These are phyloP conservation scores for Cucumis hystrix DNA, from an alignment of 306 rosid species.

Conservation along the genomic window DNA sequence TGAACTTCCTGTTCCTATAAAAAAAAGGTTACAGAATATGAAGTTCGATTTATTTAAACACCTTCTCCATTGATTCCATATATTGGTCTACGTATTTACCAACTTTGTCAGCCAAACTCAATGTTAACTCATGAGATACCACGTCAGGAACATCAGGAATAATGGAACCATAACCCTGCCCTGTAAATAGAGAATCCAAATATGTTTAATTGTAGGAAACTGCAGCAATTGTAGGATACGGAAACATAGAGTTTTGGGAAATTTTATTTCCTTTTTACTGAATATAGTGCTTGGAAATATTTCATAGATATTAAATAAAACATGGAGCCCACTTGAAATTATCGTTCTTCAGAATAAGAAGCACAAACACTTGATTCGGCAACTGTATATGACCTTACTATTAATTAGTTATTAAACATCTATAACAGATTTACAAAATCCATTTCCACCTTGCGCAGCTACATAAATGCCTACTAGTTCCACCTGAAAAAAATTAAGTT, in stretches of 20 bases:
- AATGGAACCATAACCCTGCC: conserved; percentile 70
- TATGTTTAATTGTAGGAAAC: background rate
- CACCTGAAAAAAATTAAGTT: background rate
- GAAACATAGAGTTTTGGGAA: background rate
- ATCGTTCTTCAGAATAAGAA: background rate
- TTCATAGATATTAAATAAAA: background rate
- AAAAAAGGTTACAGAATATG: background rate
- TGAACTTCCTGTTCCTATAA: background rate
- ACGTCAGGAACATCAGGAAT: conserved; percentile 50
- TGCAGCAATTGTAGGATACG: background rate
- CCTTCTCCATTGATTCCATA: conserved; percentile 94
- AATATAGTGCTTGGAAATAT: background rate
- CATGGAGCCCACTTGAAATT: background rate
- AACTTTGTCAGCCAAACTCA: conserved; percentile 48
- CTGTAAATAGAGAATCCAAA: conserved; percentile 20
- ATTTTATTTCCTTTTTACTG: background rate
- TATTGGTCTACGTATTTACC: conserved; percentile 57
- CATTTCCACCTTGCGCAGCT: background rate
- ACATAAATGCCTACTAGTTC: background rate
- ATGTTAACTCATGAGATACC: conserved; percentile 42
- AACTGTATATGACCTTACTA: background rate
- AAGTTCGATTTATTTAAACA: background rate
- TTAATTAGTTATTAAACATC: background rate
- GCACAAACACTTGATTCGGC: background rate
- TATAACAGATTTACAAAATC: background rate